Base-by-base conservation (phyloP, 163 green algal species). In the Coccomyxa subellipsoidea region DNA sequence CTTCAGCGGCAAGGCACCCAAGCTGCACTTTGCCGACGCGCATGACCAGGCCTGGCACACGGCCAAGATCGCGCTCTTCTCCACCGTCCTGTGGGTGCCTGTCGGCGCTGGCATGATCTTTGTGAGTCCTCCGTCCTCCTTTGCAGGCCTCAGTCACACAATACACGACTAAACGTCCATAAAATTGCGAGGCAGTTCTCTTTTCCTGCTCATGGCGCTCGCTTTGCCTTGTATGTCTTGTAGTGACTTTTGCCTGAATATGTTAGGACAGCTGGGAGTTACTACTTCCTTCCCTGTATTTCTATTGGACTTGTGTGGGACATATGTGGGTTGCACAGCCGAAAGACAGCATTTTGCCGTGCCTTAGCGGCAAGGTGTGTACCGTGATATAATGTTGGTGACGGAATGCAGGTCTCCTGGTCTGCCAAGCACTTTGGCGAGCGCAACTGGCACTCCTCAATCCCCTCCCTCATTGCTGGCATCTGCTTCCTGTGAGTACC, bases 11-110 rank as follows among this genome's bases (percentile, higher is more conserved):
- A 59, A 38, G 4, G 31, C 37, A 0, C 38, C 76, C 36, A 70
- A 80, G 39, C 18, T 69, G 36, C 38, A 59, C 10, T 29, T 54
- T 54, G 72, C 35, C 36, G 15, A 9, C 37, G 9, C 2, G 1
- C 76, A 59, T 8, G 39, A 73, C 40, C 39, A 75, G 77, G 31
- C 32, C 47, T 53, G 31, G 40, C 40, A 81, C 32, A 53, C 47
- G 9, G 77, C 77, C 77, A 81, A 73, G 77, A 8, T 81, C 1
- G 77, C 77, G 18, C 40, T 72, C 21, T 40, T 81, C 77, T 81
- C 77, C 32, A 53, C 77, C 5, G 15, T 81, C 12, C 40, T 81
- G 40, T 81, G 40, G 40, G 53, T 81, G 47, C 40, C 40, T 32
- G 77, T 73, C 3, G 53, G 9, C 77, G 31, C 53, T 7, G 31